phyloP scores from a whole-genome alignment of 176 grass and related monocot species.

The Coix lacrymajobi region DNA sequence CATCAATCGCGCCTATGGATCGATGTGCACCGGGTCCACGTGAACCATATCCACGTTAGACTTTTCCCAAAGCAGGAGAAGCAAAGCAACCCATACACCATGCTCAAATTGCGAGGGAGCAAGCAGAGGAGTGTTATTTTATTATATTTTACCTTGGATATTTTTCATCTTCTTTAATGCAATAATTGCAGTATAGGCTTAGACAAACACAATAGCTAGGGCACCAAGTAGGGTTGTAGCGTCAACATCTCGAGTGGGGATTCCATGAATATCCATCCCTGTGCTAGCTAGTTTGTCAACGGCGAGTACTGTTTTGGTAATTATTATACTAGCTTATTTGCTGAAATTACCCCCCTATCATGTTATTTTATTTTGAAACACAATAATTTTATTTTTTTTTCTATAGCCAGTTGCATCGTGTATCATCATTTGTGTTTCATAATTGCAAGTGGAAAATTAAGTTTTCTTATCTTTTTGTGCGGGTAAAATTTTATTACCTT shows the following conservation, averaged over 20 bases:
- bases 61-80: background rate
- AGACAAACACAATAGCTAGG: background rate
- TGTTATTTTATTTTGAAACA: background rate
- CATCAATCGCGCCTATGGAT: too few relatives aligned
- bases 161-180: background rate
- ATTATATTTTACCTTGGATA: too few relatives aligned
- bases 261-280: background rate
- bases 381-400: background rate
- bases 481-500: too few relatives aligned
- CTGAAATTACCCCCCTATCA: background rate
- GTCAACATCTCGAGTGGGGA: background rate
- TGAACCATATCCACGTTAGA: background rate
- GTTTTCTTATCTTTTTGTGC: too few relatives aligned
- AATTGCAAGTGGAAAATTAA: background rate
- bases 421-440: background rate
- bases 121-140: background rate
- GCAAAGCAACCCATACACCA: background rate
- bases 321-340: background rate
- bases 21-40: background rate
- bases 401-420: background rate
- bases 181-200: conserved; percentile 18
- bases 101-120: background rate
- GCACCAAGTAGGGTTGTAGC: background rate
- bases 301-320: background rate
- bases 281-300: background rate